Percentiles rank a stretch among this genome's conserved stretches.
phyloP scores from a whole-genome alignment of 2,329 filamentous ascomycete species.

The Colletotrichum orchidophilum region DNA sequence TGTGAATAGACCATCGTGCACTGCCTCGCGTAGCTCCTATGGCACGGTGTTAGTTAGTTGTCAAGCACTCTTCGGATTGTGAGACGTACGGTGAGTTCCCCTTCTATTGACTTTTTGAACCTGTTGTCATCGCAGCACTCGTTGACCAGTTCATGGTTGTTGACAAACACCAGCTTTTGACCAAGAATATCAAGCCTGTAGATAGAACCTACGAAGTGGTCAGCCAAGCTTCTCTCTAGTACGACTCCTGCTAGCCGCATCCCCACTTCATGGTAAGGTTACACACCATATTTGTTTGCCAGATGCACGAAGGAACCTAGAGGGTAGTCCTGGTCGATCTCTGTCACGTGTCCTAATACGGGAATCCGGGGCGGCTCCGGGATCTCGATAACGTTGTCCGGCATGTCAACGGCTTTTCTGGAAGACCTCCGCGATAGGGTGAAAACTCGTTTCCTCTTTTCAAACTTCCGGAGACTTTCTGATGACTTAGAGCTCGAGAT shows the following conservation, averaged over 20 bases:
- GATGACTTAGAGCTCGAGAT: background rate
- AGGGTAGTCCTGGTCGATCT: slow-evolving; percentile 68
- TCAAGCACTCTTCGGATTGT: fast-evolving
- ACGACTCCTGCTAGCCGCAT: background rate
- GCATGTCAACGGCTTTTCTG: slow-evolving; percentile 38
- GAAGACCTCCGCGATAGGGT: slow-evolving; percentile 14
- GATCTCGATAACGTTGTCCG: slow-evolving; percentile 28
- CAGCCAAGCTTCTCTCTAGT: background rate
- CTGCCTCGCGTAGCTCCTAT: slow-evolving; percentile 65
- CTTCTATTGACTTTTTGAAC: slow-evolving; percentile 67
- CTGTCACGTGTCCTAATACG: slow-evolving; percentile 71
- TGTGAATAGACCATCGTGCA: slow-evolving; percentile 47
- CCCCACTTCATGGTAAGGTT: background rate
- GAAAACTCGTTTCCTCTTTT: slow-evolving; percentile 12
- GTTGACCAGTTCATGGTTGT: slow-evolving; percentile 64
- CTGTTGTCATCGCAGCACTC: slow-evolving; percentile 73
- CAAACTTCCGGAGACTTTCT: background rate
- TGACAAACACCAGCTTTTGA: slow-evolving; percentile 57
- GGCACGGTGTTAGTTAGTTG: fast-evolving
- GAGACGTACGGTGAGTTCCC: slow-evolving; percentile 46
- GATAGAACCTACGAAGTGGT: slow-evolving; percentile 59
- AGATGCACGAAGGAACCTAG: slow-evolving; percentile 64
- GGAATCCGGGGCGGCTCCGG: slow-evolving; percentile 67
- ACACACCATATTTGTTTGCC: slow-evolving; percentile 71
- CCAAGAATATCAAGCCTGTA: slow-evolving; percentile 64